Conservation (phyloP, 2,329 filamentous ascomycete species). For the Cladosporium halotolerans region DNA sequence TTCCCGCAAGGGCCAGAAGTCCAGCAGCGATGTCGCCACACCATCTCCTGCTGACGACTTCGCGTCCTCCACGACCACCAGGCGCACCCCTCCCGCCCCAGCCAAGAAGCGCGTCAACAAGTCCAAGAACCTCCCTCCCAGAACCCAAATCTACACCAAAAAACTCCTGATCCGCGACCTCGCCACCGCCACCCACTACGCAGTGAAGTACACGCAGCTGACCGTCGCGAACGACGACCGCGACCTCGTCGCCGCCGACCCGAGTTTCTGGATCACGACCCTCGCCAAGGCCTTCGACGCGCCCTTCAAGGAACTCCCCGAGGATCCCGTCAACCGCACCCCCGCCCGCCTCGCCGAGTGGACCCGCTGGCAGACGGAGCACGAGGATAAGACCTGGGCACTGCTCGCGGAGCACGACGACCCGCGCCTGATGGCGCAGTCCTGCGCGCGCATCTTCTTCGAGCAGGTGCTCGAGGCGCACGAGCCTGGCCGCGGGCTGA, state of each 20-base stretch:
- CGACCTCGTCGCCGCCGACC: neutral
- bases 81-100: neutral
- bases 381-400: neutral
- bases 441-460: slow-evolving; percentile 1
- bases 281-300: neutral
- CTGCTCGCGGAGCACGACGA: neutral
- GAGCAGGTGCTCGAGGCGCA: neutral
- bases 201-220: neutral
- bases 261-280: neutral
- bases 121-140: neutral
- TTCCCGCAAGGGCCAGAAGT: no score
- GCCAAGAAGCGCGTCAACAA: neutral
- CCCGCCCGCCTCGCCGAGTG: neutral
- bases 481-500: neutral
- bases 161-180: neutral
- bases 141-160: neutral
- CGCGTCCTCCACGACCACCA: neutral
- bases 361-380: slow-evolving; percentile 1
- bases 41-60: neutral
- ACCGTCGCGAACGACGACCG: neutral
- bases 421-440: neutral
- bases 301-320: neutral
- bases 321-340: neutral
- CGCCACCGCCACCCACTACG: neutral
- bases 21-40: neutral